phyloP scores from a whole-genome alignment of 2,329 filamentous ascomycete genomes.

The Pleoardoris graminearum region DNA sequence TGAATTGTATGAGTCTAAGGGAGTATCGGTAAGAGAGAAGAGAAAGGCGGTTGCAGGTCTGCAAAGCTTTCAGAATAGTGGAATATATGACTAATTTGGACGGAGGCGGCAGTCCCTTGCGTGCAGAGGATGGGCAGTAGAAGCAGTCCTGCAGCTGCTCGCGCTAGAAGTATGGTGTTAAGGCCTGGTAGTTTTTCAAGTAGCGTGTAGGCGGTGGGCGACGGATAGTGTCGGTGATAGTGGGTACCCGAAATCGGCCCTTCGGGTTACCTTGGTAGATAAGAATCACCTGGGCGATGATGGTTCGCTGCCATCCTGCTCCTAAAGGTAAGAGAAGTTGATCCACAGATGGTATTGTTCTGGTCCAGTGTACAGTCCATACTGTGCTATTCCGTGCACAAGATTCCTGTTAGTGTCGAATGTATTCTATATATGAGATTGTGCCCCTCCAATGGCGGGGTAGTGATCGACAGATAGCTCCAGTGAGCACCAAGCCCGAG shows the following conservation, averaged over 20 bases:
- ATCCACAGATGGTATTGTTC: too few relatives aligned
- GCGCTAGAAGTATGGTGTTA: not conserved
- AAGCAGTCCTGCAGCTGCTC: not conserved
- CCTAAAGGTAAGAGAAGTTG: too few relatives aligned
- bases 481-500: too few relatives aligned
- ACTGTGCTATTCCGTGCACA: too few relatives aligned
- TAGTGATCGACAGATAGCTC: not conserved
- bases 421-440: too few relatives aligned
- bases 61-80: conserved; percentile 27
- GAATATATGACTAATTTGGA: conserved; percentile 38
- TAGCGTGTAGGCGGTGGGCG: too few relatives aligned
- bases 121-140: not conserved
- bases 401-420: too few relatives aligned
- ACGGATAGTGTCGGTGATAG: conserved; percentile 26
- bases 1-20: conserved; percentile 5
- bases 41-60: conserved; percentile 6
- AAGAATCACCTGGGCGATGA: conserved; percentile 23
- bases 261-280: conserved; percentile 30
- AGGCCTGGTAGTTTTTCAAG: too few relatives aligned
- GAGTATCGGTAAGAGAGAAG: conserved; percentile 12
- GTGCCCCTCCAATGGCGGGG: not conserved
- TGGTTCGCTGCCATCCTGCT: not conserved
- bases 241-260: conserved; percentile 37
- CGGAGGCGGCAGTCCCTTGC: conserved; percentile 11
- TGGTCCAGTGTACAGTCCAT: too few relatives aligned